Evolutionary conservation across 306 rosid species (phyloP).

Genomic region (Quercus mongolica): DNA sequence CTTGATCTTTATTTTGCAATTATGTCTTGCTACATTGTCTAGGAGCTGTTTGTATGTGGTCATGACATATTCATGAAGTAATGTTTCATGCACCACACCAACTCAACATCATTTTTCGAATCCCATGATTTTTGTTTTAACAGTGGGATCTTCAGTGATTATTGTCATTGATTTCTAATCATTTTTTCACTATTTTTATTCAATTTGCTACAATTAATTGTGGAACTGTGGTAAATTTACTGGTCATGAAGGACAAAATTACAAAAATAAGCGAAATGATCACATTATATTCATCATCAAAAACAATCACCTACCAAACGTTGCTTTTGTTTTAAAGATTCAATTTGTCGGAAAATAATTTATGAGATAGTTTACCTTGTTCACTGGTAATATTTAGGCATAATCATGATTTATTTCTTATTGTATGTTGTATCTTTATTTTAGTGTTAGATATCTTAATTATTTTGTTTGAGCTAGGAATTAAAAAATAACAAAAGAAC

Average conservation of each 20-base stretch:
- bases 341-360: slow-evolving; percentile 50
- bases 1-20: neutral
- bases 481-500: neutral
- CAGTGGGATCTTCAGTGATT: slow-evolving; percentile 48
- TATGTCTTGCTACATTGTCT: neutral
- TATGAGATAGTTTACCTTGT: slow-evolving; percentile 16
- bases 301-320: slow-evolving; percentile 18
- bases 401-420: slow-evolving; percentile 13
- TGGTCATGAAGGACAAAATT: slow-evolving; percentile 30
- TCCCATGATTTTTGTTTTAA: slow-evolving; percentile 65
- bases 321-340: slow-evolving; percentile 31
- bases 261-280: slow-evolving; percentile 34
- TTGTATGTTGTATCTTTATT: slow-evolving; percentile 10
- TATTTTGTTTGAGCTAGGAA: slow-evolving; percentile 17
- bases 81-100: slow-evolving; percentile 60
- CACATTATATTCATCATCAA: neutral
- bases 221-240: slow-evolving; percentile 18
- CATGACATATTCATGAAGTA: slow-evolving; percentile 35
- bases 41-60: slow-evolving; percentile 2
- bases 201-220: slow-evolving; percentile 12
- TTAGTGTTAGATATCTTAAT: slow-evolving; percentile 18
- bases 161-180: slow-evolving; percentile 60
- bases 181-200: slow-evolving; percentile 19
- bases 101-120: slow-evolving; percentile 65
- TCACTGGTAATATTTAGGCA: slow-evolving; percentile 25